Percentiles rank a stretch among this genome's conserved stretches.
Evolutionary conservation across 306 rosid species (phyloP).

Genomic region (Vigna angularis): DNA sequence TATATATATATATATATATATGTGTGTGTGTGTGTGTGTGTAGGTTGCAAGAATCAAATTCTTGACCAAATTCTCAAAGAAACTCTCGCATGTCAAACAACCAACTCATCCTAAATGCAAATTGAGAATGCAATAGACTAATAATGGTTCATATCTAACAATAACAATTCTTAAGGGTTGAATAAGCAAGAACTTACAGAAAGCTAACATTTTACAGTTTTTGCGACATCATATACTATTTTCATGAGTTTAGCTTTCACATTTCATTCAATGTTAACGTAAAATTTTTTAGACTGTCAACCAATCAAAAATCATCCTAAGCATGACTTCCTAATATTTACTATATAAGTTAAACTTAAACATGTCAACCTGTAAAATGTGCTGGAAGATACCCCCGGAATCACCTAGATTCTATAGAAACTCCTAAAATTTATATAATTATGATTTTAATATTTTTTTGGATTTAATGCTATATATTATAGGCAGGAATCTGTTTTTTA

Average conservation of each 20-base stretch:
- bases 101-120: constrained; percentile 6
- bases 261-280: neutral
- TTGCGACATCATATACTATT: neutral
- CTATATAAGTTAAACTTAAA: neutral
- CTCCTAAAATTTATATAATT: too few species aligned
- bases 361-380: neutral
- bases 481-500: too few species aligned
- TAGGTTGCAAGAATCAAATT: too few species aligned
- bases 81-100: neutral
- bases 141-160: constrained; percentile 13
- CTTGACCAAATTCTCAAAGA: too few species aligned
- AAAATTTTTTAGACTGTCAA: neutral
- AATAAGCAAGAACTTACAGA: constrained; percentile 30
- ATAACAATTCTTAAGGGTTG: constrained; percentile 36
- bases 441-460: too few species aligned
- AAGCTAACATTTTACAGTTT: constrained; percentile 33
- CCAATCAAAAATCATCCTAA: neutral
- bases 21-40: too few species aligned
- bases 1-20: too few species aligned
- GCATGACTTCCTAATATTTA: neutral
- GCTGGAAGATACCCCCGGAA: too few species aligned
- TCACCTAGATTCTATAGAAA: too few species aligned
- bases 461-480: too few species aligned
- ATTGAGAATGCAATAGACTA: constrained; percentile 5
- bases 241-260: neutral